A percentile compares a stretch with the other conserved stretches of the same genome.
These are phyloP conservation scores for Eucalyptus pauciflora DNA, from an alignment of 345 rosid genomes.

Conservation along the genomic window DNA sequence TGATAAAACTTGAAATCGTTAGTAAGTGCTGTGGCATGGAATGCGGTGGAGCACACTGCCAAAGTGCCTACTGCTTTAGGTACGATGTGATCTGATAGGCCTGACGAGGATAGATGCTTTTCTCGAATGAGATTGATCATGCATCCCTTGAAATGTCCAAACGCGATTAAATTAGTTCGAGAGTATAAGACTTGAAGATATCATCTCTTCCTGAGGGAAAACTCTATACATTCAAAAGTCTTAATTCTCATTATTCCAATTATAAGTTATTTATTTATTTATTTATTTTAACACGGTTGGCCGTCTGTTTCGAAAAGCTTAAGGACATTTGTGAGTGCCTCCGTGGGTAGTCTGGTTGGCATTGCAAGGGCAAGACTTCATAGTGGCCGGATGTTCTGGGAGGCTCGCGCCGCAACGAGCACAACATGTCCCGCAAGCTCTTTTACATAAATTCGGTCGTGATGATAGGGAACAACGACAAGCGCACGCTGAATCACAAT, in stretches of 20 bases:
- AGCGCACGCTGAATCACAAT: not conserved
- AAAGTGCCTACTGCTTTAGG: not conserved
- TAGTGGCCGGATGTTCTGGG: not conserved
- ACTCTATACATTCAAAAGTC: not conserved
- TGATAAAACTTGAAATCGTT: not conserved
- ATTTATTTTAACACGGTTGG: not conserved
- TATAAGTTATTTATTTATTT: too few species aligned
- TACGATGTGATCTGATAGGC: not conserved
- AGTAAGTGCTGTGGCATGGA: not conserved
- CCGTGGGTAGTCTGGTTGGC: not conserved
- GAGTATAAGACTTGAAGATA: not conserved
- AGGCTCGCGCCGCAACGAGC: rapidly evolving
- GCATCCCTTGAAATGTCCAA: not conserved
- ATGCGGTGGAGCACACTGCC: not conserved
- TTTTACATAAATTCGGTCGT: not conserved
- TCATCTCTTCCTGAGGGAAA: not conserved
- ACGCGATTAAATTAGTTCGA: not conserved
- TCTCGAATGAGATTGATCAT: not conserved
- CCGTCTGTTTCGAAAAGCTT: not conserved
- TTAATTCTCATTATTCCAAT: not conserved
- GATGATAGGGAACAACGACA: not conserved
- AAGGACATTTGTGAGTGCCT: not conserved
- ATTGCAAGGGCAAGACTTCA: not conserved
- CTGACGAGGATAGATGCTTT: rapidly evolving
- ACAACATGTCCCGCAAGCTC: not conserved